Base-by-base conservation (phyloP, 257 asterid genomes). In the Nyctanthes arbortristis region DNA sequence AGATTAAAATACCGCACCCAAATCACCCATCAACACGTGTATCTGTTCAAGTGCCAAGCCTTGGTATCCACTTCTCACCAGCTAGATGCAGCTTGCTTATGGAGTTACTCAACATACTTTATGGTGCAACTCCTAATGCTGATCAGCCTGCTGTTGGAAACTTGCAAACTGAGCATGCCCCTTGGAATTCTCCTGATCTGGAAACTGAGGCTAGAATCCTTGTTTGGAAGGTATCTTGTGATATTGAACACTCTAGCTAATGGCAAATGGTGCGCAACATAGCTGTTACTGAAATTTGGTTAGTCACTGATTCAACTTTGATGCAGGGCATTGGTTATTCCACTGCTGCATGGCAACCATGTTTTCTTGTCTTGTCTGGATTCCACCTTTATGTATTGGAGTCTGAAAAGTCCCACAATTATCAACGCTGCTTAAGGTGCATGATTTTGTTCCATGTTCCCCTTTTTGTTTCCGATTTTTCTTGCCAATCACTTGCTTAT, bases 271-370 rank as follows among this genome's bases (percentile, higher is more conserved):
- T 13, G 9, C 65, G 65, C 40, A 8, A 57, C n/a, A 60, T 63
- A 35, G 66, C 36, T 54, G 60, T 67, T 43, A 62, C 5, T 39
- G 55, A 37, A 13, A 60, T 61, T 52, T 60, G 66, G 63, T 65
- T 40, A 67, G 67, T 55, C 71, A 59, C 62, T 60, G 68, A 24
- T 64, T 11, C 75, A 61, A 69, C 75, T 68, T 74, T 81, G 84
- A 65, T 69, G 82, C 88, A 94, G 99, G 99, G 99, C 70, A 87
- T 94, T 72, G 99, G 99, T 63, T 91, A 94, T 77, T 94, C 99
- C 13, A 85, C 91, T 82, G 99, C 99, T 59, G 81, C 93, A 28
- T 91, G 97, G 97, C 95, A 94, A 72, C 97, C 96, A 30, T 94
- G 96, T 75, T 89, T 76, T 82, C 87, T 94, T 77, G 91, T 86